A percentile compares a stretch with the other conserved stretches of the same genome.
Conservation (phyloP, 2,329 filamentous ascomycete species). For the Exophiala sideris region DNA sequence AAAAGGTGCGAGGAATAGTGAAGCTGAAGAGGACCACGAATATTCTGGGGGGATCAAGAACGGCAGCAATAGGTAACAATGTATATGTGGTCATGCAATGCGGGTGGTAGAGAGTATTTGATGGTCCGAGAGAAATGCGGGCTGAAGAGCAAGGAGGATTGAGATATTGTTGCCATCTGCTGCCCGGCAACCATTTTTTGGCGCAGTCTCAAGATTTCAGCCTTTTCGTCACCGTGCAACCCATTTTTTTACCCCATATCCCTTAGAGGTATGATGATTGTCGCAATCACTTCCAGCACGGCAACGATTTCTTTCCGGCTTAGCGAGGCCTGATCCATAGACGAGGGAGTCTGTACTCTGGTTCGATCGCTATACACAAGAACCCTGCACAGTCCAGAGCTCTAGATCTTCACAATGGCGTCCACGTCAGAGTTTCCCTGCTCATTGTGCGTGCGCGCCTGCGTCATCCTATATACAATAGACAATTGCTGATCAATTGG, state of each 20-base stretch:
- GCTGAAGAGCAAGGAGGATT: not conserved
- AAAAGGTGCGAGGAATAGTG: constrained; percentile 1
- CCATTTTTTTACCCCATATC: not conserved
- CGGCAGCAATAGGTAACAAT: not conserved
- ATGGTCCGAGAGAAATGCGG: not conserved
- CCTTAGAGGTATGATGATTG: not conserved
- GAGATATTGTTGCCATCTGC: not conserved
- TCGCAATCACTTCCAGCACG: too few relatives aligned
- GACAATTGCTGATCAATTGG: constrained; percentile 1
- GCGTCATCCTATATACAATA: not conserved
- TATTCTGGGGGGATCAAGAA: not conserved
- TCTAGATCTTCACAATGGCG: not conserved
- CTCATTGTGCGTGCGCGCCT: constrained; percentile 33
- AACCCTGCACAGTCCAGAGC: not conserved
- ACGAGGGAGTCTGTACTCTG: too few relatives aligned
- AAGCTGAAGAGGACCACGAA: not conserved
- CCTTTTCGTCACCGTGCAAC: not conserved
- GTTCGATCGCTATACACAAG: too few relatives aligned
- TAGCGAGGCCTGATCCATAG: too few relatives aligned
- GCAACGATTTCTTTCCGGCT: too few relatives aligned
- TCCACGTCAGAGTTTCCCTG: constrained; percentile 36
- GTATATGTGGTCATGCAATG: not conserved
- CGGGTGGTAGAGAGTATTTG: not conserved
- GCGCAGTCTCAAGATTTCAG: not conserved
- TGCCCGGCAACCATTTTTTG: not conserved